Evolutionary conservation across 495 filamentous ascomycete genomes (phyloP).

Genomic region (Hypoxylon rickii): DNA sequence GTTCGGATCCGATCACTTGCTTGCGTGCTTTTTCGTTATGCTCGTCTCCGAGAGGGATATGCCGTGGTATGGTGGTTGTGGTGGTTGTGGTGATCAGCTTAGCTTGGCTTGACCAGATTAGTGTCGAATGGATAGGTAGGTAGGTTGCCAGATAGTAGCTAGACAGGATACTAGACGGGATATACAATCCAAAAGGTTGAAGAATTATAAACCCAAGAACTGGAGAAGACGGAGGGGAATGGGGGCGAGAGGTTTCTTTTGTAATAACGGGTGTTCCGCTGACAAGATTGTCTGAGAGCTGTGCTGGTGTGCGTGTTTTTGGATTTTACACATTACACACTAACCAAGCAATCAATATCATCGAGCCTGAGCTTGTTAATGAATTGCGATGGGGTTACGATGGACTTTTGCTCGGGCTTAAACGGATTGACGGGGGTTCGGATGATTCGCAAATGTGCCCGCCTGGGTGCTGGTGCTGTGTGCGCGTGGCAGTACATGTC

Average conservation of each 20-base stretch:
- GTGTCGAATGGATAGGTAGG: background rate
- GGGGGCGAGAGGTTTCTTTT: slow-evolving; percentile 37
- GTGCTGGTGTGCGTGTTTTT: slow-evolving; percentile 11
- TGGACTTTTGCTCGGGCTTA: slow-evolving; percentile 40
- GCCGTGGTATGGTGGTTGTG: no score
- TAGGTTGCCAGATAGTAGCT: background rate
- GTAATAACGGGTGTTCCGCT: slow-evolving; percentile 25
- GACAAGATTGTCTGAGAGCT: slow-evolving; percentile 26
- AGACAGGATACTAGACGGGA: background rate
- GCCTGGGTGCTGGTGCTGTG: background rate
- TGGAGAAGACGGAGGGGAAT: slow-evolving; percentile 19
- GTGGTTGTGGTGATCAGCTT: no score
- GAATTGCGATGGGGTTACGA: slow-evolving; percentile 28
- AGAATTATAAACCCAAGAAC: slow-evolving; percentile 1
- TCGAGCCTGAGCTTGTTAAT: slow-evolving; percentile 32
- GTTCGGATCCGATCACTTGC: background rate
- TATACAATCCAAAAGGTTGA: slow-evolving; percentile 2
- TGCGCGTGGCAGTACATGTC: slow-evolving; percentile 27
- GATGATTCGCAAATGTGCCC: slow-evolving; percentile 30
- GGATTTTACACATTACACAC: no score
- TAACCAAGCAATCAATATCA: slow-evolving; percentile 7
- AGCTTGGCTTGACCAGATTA: no score
- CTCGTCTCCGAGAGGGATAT: background rate
- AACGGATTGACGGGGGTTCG: slow-evolving; percentile 33
- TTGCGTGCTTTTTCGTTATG: slow-evolving; percentile 3